phyloP scores from a whole-genome alignment of 1,284 basidiomycete species.

The Mycena citricolor region DNA sequence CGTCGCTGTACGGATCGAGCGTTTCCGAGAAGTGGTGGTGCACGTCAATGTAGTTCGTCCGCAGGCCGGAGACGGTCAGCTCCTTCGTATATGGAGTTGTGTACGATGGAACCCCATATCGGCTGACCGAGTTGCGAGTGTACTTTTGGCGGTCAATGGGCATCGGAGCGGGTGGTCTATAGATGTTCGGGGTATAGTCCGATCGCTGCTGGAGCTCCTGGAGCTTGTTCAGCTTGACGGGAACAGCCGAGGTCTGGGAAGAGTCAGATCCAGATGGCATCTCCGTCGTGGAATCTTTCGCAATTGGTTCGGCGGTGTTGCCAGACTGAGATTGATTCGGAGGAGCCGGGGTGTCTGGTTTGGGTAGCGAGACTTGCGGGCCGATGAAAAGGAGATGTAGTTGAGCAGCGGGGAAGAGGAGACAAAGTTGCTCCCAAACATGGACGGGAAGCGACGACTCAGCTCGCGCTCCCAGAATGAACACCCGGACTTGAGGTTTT shows the following conservation, averaged over 20 bases:
- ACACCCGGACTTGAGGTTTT: slow-evolving; percentile 87
- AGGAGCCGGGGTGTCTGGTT: slow-evolving; percentile 23
- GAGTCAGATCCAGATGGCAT: background rate
- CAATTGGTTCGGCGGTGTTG: slow-evolving; percentile 1
- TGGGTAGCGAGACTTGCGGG: slow-evolving; percentile 84
- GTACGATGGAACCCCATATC: slow-evolving; percentile 90
- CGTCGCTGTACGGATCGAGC: slow-evolving; percentile 96
- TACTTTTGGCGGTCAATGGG: slow-evolving; percentile 66
- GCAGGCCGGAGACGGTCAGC: slow-evolving; percentile 88
- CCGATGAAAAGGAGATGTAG: slow-evolving; percentile 97
- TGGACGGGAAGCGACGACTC: slow-evolving; percentile 94
- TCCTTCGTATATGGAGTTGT: slow-evolving; percentile 86
- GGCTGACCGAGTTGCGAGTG: slow-evolving; percentile 66
- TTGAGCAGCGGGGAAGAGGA: slow-evolving; percentile 89
- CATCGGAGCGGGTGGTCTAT: slow-evolving; percentile 74
- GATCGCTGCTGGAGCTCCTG: slow-evolving; percentile 19
- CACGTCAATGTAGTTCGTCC: slow-evolving; percentile 85
- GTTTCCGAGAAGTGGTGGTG: slow-evolving; percentile 89
- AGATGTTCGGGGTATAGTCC: slow-evolving; percentile 71
- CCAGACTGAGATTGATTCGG: slow-evolving; percentile 17
- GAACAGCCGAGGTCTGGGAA: slow-evolving; percentile 6
- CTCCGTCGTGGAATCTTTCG: slow-evolving; percentile 2
- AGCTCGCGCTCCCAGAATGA: slow-evolving; percentile 93
- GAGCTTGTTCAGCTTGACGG: slow-evolving; percentile 3
- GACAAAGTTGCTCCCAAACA: slow-evolving; percentile 92